phyloP scores from a whole-genome alignment of 192 early-diverging fungal genomes.

The Backusella tuberculispora region DNA sequence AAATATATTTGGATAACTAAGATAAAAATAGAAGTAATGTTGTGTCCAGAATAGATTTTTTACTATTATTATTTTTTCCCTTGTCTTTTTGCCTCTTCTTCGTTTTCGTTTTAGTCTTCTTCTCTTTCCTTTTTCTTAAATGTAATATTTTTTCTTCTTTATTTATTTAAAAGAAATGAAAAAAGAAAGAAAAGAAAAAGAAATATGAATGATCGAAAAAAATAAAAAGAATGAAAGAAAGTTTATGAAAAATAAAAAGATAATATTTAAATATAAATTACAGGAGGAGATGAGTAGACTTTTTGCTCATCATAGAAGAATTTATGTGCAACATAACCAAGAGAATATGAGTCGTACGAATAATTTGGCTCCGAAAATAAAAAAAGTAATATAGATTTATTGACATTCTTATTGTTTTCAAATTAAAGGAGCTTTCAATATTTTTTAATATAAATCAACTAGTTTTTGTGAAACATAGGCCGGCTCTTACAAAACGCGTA shows the following conservation, averaged over 20 bases:
- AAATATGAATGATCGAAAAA: neutral
- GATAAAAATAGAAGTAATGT: slow-evolving; percentile 15
- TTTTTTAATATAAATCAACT: slow-evolving; percentile 5
- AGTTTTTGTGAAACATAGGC: neutral
- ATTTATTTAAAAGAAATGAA: no score
- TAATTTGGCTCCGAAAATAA: slow-evolving; percentile 9
- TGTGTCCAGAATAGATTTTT: neutral
- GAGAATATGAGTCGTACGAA: neutral
- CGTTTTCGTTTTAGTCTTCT: neutral
- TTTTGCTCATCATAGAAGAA: neutral
- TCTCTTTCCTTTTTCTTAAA: no score
- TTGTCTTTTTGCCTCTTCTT: neutral
- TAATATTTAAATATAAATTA: slow-evolving; percentile 9
- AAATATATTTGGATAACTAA: slow-evolving; percentile 10
- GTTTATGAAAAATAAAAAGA: neutral
- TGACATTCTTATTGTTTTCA: slow-evolving; percentile 1
- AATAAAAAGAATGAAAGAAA: neutral
- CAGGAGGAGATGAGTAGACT: neutral
- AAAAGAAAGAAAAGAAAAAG: no score
- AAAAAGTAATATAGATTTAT: neutral
- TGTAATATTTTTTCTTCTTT: no score
- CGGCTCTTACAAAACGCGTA: no score
- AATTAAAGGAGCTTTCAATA: neutral
- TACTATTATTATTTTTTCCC: neutral
- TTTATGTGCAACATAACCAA: neutral